Evolutionary conservation across 2,329 filamentous ascomycete genomes (phyloP).

Genomic region (Penicillium sp.): DNA sequence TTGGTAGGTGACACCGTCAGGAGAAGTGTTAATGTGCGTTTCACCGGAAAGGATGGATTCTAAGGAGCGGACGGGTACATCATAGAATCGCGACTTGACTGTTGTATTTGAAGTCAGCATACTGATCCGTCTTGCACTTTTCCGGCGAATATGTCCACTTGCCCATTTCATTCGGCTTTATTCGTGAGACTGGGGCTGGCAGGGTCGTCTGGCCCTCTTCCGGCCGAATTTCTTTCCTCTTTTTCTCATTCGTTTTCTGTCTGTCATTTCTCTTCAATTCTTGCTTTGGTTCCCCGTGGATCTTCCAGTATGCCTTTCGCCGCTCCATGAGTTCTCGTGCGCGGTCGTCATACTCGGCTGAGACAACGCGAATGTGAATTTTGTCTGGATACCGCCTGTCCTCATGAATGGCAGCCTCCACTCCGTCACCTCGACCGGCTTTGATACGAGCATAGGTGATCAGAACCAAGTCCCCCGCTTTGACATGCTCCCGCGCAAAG

Average conservation of each 20-base stretch:
- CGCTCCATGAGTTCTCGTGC: constrained; percentile 60
- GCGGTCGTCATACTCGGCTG: constrained; percentile 46
- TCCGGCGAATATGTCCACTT: not conserved
- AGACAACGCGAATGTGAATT: constrained; percentile 58
- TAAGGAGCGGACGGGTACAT: constrained; percentile 41
- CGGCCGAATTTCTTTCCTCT: constrained; percentile 28
- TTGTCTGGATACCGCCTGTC: constrained; percentile 55
- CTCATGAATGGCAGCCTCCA: constrained; percentile 70
- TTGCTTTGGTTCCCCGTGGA: constrained; percentile 47
- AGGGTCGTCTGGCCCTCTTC: constrained; percentile 32
- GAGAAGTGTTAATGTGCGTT: constrained; percentile 47
- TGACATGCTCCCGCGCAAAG: constrained; percentile 56
- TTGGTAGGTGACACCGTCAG: constrained; percentile 44
- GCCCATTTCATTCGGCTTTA: constrained; percentile 19
- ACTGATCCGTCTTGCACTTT: no score
- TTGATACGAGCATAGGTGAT: constrained; percentile 73
- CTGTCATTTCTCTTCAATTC: constrained; percentile 29
- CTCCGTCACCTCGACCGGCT: constrained; percentile 50
- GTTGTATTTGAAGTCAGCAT: not conserved
- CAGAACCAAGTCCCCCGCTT: constrained; percentile 59
- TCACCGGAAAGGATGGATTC: constrained; percentile 51
- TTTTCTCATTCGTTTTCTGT: constrained; percentile 21
- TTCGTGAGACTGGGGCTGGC: constrained; percentile 22
- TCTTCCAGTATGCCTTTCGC: constrained; percentile 62
- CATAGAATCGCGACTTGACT: constrained; percentile 50